Evolutionary conservation across 345 rosid genomes (phyloP), one percentile per base, ranked within the genome.

Genomic region (Dipteronia dyeriana): DNA sequence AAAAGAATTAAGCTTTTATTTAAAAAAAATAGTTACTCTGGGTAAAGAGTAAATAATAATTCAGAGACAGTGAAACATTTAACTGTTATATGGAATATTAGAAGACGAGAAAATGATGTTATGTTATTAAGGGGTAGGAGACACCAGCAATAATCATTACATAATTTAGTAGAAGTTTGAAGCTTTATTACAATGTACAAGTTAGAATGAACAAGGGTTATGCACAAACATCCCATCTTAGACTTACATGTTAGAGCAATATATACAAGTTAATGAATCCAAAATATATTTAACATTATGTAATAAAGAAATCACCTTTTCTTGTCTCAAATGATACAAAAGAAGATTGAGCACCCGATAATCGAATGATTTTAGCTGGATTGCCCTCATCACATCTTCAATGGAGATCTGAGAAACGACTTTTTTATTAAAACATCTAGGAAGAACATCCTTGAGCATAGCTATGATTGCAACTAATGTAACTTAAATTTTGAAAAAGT

Each of bases 331-430:
- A 84, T 89, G 88, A 75, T 92, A 93, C 65, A 95, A 78, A 29
- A 92, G 85, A 86, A 93, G 96, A 88, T 93, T 92, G 85, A 93
- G 82, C 73, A 91, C 86, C 75, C 95, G 88, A 85, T 91, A 93
- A 86, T 93, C 98, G 81, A 92, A 91, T 7, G 97, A 95, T 81
- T 95, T 95, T 70, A 95, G 84, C 86, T 88, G 89, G 73, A 95
- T 84, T 57, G 99, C 92, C 80, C 84, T 89, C 87, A 81, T 87
- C 78, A 86, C 95, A 84, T 93, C 91, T 85, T 93, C 90, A n/a
- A 84, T 57, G n/a, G 63, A 74, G 38, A 92, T 79, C 98, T 92
- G 79, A 43, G 57, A 67, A 78, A 71, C 31, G 77, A 71, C 70
- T n/a, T 54, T 11, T 54, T 67, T 59, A 47, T 70, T 38, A 45